Conservation (phyloP, 805 yeast species). For the Suhomyces sp. region DNA sequence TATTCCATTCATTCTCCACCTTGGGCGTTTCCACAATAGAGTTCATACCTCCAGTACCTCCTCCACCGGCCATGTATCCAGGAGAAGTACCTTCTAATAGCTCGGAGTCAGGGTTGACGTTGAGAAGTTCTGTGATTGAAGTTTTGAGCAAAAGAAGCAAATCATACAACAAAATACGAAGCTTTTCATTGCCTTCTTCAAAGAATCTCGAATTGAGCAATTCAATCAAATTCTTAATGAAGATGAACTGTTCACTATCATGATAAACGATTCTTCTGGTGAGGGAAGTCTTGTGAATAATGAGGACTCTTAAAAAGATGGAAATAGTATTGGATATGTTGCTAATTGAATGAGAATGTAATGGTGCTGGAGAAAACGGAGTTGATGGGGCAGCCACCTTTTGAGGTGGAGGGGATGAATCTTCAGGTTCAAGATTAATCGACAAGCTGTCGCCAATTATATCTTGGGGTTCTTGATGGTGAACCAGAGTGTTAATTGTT, state of each 20-base stretch:
- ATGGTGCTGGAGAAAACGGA: slow-evolving; percentile 1
- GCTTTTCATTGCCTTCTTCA: slow-evolving; percentile 37
- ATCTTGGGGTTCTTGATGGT: not conserved
- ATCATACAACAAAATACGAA: slow-evolving; percentile 59
- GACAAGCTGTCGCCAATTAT: not conserved
- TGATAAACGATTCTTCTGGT: slow-evolving; percentile 42
- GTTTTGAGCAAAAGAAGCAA: slow-evolving; percentile 53
- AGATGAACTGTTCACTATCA: slow-evolving; percentile 43
- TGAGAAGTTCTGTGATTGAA: slow-evolving; percentile 24
- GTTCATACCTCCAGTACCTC: no score
- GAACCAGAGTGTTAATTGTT: no score
- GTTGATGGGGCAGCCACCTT: not conserved
- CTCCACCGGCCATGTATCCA: not conserved
- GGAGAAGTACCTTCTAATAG: slow-evolving; percentile 3
- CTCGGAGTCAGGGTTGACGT: slow-evolving; percentile 2
- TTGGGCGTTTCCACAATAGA: slow-evolving; percentile 3
- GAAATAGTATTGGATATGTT: slow-evolving; percentile 36
- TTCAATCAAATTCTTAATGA: slow-evolving; percentile 47
- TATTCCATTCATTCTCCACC: slow-evolving; percentile 3
- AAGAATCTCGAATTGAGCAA: slow-evolving; percentile 47
- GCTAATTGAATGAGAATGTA: no score
- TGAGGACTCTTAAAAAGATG: slow-evolving; percentile 52
- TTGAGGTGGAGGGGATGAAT: not conserved
- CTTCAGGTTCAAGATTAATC: no score
- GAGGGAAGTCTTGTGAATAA: slow-evolving; percentile 54